phyloP scores from a whole-genome alignment of 768 basidiomycete species.

The Lactarius tabidus region DNA sequence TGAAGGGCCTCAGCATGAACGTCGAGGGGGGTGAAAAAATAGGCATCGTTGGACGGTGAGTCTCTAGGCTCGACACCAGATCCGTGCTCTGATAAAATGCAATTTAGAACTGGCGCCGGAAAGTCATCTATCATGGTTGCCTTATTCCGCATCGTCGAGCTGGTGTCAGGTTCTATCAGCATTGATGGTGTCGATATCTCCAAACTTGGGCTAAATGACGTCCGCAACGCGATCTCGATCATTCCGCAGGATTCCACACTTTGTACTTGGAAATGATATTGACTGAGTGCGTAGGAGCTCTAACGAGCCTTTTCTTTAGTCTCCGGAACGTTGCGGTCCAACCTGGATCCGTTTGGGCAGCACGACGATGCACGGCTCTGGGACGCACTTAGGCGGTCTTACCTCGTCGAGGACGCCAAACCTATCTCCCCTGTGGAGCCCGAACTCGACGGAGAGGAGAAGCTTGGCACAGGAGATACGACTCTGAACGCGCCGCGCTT shows the following conservation, averaged over 20 bases:
- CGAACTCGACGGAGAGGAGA: conserved; percentile 32
- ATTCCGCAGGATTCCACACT: conserved; percentile 74
- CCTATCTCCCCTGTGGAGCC: conserved; percentile 28
- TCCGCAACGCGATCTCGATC: conserved; percentile 66
- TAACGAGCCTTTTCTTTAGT: conserved; percentile 37
- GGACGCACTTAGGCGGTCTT: conserved; percentile 83
- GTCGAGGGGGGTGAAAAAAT: conserved; percentile 82
- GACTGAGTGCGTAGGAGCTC: conserved; percentile 29
- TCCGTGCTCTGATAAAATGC: conserved; percentile 3
- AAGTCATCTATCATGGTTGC: conserved; percentile 90
- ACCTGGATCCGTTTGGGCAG: conserved; percentile 84
- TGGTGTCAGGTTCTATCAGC: conserved; percentile 64
- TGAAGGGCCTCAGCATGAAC: conserved; percentile 72
- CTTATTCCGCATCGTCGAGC: conserved; percentile 81
- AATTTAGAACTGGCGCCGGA: conserved; percentile 67
- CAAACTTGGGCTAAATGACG: conserved; percentile 68
- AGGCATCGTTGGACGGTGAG: conserved; percentile 74
- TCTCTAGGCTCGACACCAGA: conserved; percentile 18
- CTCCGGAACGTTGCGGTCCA: conserved; percentile 78
- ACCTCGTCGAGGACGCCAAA: conserved; percentile 61
- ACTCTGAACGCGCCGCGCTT: conserved; percentile 44
- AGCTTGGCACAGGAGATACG: conserved; percentile 31
- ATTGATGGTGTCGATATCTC: conserved; percentile 87
- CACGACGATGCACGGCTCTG: conserved; percentile 79
- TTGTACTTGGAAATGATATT: conserved; percentile 42